Base-by-base conservation (phyloP, 139 green algal genomes). In the Tetraselmis striata region DNA sequence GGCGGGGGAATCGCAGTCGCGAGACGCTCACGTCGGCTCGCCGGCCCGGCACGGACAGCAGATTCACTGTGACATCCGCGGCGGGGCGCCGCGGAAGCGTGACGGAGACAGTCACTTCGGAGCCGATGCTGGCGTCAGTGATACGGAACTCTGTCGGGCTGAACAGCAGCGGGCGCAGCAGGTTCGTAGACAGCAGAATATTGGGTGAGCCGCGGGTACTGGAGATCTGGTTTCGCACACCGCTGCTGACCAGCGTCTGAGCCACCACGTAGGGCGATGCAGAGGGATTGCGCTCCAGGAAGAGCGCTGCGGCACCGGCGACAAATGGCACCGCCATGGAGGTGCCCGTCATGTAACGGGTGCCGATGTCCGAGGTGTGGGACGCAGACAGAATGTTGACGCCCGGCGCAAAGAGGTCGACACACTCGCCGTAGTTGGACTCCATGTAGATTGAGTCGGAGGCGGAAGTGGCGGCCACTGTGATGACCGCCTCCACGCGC, bases 381-480 rank as follows among this genome's bases (percentile, higher is more conserved):
- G 28, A 67, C 0, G 88, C 85, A 1, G 80, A 88, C n/a, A 87
- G 59, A 30, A 93, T 89, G 58, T 75, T 75, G 1, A 32, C 25
- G 1, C 92, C 92, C 0, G 92, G 92, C 0, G 88, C 92, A 75
- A 93, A 90, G 23, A 93, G 84, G 83, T 88, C 88, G n/a, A 95
- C 77, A 80, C 92, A 95, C 26, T 78, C 59, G 28, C 92, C 92
- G 26, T 93, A 77, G 82, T 95, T 94, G 78, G 85, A 92, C 79
- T 91, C 94, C 59, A 79, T 84, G 1, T 88, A 83, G 28, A 92
- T 81, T 27, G n/a, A n/a, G 24, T 24, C 2, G 80, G 59, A 2
- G 22, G 80, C 2, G 31, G 77, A 90, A 82, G 59, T 83, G 23
- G 92, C 88, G 18, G 84, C 90, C 1, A 95, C 89, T 2, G 87